Evolutionary conservation across 164 flowering plant species (phyloP), one percentile per base, ranked within the genome.

Genomic region (Saururus chinensis): DNA sequence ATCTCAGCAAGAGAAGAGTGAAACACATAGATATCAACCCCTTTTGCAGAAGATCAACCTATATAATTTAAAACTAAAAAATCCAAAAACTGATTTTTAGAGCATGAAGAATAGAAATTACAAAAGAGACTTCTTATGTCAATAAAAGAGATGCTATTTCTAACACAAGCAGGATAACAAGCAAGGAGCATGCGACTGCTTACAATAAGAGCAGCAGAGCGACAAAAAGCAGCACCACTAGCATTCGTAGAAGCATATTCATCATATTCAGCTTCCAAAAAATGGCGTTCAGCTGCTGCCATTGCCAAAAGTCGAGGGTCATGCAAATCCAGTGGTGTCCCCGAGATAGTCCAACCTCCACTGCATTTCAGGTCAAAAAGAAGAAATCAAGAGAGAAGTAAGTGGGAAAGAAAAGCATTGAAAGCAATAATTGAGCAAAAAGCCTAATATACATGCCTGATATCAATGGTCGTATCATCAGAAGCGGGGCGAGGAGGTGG

Each of bases 261-360:
- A 70, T 89, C 96, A 76, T 89, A 89, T 17, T 92, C 92, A 16
- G 92, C 77, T 59, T 89, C 96, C 66, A 88, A 53, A 67, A 79
- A 74, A 74, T 73, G 95, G 48, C 85, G 95, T 42, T 89, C 96
- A 5, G 92, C 96, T 63, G 88, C 99, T 25, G 99, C 95, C 82
- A 95, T 85, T 42, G 96, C 97, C 80, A 91, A 62, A 40, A 95
- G 80, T 23, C 88, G 87, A 73, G 93, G 96, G 69, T 95, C 97
- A 65, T 76, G 78, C 77, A 82, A 66, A 73, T 89, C 86, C 78
- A 86, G 48, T 62, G 96, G 88, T 52, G 89, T 71, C 2, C 96
- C 97, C 65, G 91, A 74, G 20, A 90, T 73, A 16, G 90, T 83
- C 99, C 99, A 95, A 49, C 84, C 92, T 68, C 85, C 93, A 57